These are phyloP conservation scores for Drechslera avenae DNA, from an alignment of 2,329 filamentous ascomycete genomes.

Conservation along the genomic window DNA sequence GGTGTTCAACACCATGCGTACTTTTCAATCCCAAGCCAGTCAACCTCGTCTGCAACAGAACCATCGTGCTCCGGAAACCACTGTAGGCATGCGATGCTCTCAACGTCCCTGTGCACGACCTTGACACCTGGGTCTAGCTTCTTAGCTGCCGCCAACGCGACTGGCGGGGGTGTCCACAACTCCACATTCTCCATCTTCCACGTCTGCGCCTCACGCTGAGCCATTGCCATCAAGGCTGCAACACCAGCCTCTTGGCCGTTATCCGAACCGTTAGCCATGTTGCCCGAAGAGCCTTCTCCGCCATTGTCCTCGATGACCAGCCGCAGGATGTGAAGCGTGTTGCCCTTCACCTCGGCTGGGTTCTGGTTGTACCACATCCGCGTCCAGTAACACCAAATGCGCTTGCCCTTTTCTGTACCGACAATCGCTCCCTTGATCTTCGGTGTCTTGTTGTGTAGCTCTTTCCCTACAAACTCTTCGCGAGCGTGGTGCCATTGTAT, in stretches of 20 bases:
- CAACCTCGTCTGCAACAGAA: slow-evolving; percentile 57
- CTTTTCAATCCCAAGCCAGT: slow-evolving; percentile 79
- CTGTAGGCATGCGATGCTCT: slow-evolving; percentile 73
- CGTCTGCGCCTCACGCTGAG: slow-evolving; percentile 70
- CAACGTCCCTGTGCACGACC: slow-evolving; percentile 63
- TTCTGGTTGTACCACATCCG: slow-evolving; percentile 66
- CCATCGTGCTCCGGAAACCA: slow-evolving; percentile 64
- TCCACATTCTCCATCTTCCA: slow-evolving; percentile 75
- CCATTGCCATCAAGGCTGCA: slow-evolving; percentile 67
- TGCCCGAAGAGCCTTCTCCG: slow-evolving; percentile 26
- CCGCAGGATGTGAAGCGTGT: slow-evolving; percentile 72
- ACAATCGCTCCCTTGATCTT: slow-evolving; percentile 73
- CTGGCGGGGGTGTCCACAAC: slow-evolving; percentile 79
- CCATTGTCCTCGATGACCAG: slow-evolving; percentile 67
- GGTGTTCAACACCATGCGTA: slow-evolving; percentile 71
- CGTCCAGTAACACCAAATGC: slow-evolving; percentile 78
- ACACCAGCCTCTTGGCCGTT: slow-evolving; percentile 53
- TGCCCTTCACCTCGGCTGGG: slow-evolving; percentile 60
- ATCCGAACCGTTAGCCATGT: slow-evolving; percentile 26
- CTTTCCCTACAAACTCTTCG: slow-evolving; percentile 75
- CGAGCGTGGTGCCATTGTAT: slow-evolving; percentile 79
- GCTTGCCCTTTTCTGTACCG: slow-evolving; percentile 54
- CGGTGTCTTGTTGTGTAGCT: slow-evolving; percentile 64
- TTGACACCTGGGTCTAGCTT: slow-evolving; percentile 55
- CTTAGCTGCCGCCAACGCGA: slow-evolving; percentile 50